Evolutionary conservation across 148 eudicot species (phyloP).

Genomic region (Vaccinium vitisidaea): DNA sequence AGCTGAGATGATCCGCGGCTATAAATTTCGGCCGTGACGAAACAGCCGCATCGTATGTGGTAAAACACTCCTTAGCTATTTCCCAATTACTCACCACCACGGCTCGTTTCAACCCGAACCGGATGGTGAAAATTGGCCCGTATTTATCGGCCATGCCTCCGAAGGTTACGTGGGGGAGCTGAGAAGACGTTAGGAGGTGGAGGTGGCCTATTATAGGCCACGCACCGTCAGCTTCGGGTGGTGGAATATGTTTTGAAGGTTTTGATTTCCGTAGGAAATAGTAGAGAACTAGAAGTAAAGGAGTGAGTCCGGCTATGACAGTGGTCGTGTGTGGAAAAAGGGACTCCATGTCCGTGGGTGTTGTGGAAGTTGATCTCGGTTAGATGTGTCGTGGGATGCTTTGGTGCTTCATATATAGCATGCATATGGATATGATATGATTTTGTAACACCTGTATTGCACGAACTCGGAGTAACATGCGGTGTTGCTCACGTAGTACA

Average conservation of each 20-base stretch:
- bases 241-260: not conserved
- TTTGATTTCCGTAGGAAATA: not conserved
- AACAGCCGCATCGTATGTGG: not conserved
- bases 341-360: not conserved
- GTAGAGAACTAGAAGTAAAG: not conserved
- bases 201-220: slow-evolving; percentile 11
- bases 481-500: too few species aligned
- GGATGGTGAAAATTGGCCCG: slow-evolving; percentile 15
- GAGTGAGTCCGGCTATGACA: not conserved
- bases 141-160: not conserved
- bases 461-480: too few species aligned
- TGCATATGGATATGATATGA: too few species aligned
- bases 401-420: too few species aligned
- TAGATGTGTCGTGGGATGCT: too few species aligned
- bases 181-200: not conserved
- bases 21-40: not conserved
- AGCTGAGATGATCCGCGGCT: not conserved
- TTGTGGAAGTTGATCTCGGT: not conserved
- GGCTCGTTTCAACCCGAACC: not conserved
- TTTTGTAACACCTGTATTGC: too few species aligned
- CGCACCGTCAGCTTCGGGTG: not conserved
- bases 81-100: slow-evolving; percentile 11
- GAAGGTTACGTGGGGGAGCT: not conserved
- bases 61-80: slow-evolving; percentile 14
- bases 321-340: slow-evolving; percentile 3